phyloP scores from a whole-genome alignment of 2,329 filamentous ascomycete species.

The Arachnopeziza araneosa region DNA sequence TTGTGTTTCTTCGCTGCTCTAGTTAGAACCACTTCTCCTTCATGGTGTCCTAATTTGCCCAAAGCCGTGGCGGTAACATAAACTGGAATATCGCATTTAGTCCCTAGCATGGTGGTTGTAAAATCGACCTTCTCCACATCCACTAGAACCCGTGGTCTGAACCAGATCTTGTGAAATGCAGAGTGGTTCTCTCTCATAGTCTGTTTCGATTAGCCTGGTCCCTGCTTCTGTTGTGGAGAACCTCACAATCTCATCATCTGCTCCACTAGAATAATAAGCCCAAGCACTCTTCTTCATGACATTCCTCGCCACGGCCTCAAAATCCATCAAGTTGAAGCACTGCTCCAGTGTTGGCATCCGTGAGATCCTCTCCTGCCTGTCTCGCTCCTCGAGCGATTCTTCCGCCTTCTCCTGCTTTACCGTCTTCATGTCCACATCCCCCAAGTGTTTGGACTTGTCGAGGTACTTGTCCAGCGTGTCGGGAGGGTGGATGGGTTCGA shows the following conservation, averaged over 20 bases:
- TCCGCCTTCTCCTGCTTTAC: slow-evolving; percentile 63
- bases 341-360: slow-evolving; percentile 76
- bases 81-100: slow-evolving; percentile 78
- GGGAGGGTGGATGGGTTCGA: slow-evolving; percentile 81
- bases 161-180: slow-evolving; percentile 97
- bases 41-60: slow-evolving; percentile 88
- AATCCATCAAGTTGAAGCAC: slow-evolving; percentile 93
- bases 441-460: slow-evolving; percentile 78
- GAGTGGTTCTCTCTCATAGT: slow-evolving; percentile 93
- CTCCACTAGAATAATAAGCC: slow-evolving; percentile 95
- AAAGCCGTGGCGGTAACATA: slow-evolving; percentile 96
- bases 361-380: slow-evolving; percentile 66
- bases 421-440: slow-evolving; percentile 82
- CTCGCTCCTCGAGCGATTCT: slow-evolving; percentile 65
- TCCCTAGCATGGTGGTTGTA: slow-evolving; percentile 89
- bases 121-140: slow-evolving; percentile 86
- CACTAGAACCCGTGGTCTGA: slow-evolving; percentile 81
- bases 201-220: slow-evolving; percentile 38
- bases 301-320: slow-evolving; percentile 82
- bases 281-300: slow-evolving; percentile 96
- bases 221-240: neutral
- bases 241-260: slow-evolving; percentile 79
- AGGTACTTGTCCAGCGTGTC: slow-evolving; percentile 86
- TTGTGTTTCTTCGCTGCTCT: slow-evolving; percentile 78
- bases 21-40: slow-evolving; percentile 90